These are phyloP conservation scores for Pseudocercospora crystallina DNA, from an alignment of 2,329 filamentous ascomycete genomes.

Conservation along the genomic window DNA sequence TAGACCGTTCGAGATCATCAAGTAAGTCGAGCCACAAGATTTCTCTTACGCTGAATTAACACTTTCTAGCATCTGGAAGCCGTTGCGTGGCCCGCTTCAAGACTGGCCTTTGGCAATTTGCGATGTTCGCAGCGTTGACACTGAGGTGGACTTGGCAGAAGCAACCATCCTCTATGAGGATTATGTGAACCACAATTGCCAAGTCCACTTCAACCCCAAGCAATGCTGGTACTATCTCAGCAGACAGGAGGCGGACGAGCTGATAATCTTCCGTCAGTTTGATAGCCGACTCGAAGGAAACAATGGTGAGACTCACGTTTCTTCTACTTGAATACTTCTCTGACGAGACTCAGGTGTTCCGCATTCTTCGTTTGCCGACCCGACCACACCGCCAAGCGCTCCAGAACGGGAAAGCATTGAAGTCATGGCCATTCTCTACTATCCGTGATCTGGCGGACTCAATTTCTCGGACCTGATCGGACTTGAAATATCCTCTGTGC, in stretches of 20 bases:
- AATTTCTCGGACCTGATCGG: too few species aligned
- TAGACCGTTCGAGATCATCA: constrained; percentile 3
- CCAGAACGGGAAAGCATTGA: constrained; percentile 10
- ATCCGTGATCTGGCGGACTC: neutral
- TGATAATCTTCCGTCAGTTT: constrained; percentile 9
- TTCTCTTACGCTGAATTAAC: too few species aligned
- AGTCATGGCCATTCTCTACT: constrained; percentile 8
- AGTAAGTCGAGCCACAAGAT: neutral
- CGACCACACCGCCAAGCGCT: neutral
- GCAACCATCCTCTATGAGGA: constrained; percentile 3
- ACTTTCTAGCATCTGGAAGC: constrained; percentile 10
- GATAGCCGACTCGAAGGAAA: neutral
- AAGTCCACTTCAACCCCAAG: neutral
- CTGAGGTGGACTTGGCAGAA: neutral
- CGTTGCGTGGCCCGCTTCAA: constrained; percentile 1
- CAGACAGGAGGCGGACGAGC: neutral
- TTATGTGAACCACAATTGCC: constrained; percentile 10
- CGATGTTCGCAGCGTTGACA: constrained; percentile 1
- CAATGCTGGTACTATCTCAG: constrained; percentile 8
- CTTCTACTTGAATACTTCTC: neutral
- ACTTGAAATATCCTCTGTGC: too few species aligned
- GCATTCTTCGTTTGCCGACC: constrained; percentile 8
- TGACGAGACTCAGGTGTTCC: constrained; percentile 4
- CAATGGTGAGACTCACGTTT: neutral
- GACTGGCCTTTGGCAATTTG: constrained; percentile 10